Base-by-base conservation (phyloP, 306 rosid species). In the Argentina anserina region DNA sequence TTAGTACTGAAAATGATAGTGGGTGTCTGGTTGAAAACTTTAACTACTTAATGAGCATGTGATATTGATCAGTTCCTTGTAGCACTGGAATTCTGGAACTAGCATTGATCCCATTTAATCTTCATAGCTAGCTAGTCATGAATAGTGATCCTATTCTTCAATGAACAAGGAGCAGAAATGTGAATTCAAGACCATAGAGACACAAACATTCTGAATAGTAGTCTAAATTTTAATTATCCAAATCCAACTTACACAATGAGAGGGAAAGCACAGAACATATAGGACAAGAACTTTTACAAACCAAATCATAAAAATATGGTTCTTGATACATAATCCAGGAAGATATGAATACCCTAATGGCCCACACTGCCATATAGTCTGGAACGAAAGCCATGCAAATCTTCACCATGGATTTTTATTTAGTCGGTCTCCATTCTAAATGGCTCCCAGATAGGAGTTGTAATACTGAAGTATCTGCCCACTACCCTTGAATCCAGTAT, bases 401-500 rank as follows among this genome's bases (percentile, higher is more conserved):
- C 26, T 71, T 26, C 75, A 70, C 52, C 75, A 25, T 17, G 52
- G 17, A 41, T 20, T 26, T 31, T 34, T 53, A 65, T 66, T 70
- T 29, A 34, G 33, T 59, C 45, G n/a, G n/a, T n/a, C n/a, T 62
- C 49, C 49, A 55, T 33, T 67, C 67, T 76, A 34, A 79, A 83
- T 17, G 86, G 81, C 76, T 83, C 86, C 88, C 84, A 84, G 25
- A 50, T 46, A 20, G 88, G 88, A 12, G 59, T 67, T 13, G 63
- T 64, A 29, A 33, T 66, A 63, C 88, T 84, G 71, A 78, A 84
- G 64, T 64, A 81, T 63, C 73, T 79, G 7, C 77, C 85, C 50
- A 85, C 80, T 0, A 87, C 89, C 74, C 88, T 88, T 1, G 96
- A 87, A 60, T 90, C 89, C 81, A 92, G 79, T 2, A 92, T 78